phyloP scores from a whole-genome alignment of 495 filamentous ascomycete species.

The Lasiosphaeria hispida region DNA sequence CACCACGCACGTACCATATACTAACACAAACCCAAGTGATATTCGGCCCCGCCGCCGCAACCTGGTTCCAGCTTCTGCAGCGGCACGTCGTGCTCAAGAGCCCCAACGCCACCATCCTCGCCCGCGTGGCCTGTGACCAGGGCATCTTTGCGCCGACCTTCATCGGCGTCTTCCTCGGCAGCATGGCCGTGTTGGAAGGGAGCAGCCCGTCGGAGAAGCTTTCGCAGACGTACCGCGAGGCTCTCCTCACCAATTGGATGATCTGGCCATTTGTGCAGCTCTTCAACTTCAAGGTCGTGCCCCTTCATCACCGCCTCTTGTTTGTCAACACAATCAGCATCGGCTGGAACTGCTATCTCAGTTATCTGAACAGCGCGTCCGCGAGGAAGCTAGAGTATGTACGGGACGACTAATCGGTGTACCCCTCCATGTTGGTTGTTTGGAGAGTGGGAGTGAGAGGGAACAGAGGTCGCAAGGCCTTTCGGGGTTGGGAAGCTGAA shows the following conservation, averaged over 20 bases:
- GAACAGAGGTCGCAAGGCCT: background rate
- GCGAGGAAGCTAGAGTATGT: background rate
- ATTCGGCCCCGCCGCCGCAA: conserved; percentile 88
- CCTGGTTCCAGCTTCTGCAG: conserved; percentile 78
- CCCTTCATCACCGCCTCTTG: conserved; percentile 78
- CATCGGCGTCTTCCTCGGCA: conserved; percentile 76
- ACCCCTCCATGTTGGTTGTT: too few species aligned
- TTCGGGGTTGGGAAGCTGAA: background rate
- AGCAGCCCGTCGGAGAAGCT: conserved; percentile 67
- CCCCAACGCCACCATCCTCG: conserved; percentile 67
- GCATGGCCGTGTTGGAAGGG: conserved; percentile 88
- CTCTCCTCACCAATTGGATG: conserved; percentile 80
- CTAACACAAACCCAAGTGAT: conserved; percentile 51
- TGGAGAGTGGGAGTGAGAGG: too few species aligned
- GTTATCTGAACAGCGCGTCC: conserved; percentile 65
- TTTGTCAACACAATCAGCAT: conserved; percentile 78
- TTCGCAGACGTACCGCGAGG: conserved; percentile 60
- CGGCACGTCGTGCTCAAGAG: conserved; percentile 59
- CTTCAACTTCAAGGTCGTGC: conserved; percentile 87
- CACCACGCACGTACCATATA: background rate
- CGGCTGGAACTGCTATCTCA: conserved; percentile 97
- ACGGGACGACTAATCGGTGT: background rate
- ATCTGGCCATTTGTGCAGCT: conserved; percentile 92
- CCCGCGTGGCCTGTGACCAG: conserved; percentile 83
- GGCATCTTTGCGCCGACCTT: conserved; percentile 79